These are phyloP conservation scores for Digitaria exilis DNA, from an alignment of 202 grass and related monocot genomes.

Conservation along the genomic window DNA sequence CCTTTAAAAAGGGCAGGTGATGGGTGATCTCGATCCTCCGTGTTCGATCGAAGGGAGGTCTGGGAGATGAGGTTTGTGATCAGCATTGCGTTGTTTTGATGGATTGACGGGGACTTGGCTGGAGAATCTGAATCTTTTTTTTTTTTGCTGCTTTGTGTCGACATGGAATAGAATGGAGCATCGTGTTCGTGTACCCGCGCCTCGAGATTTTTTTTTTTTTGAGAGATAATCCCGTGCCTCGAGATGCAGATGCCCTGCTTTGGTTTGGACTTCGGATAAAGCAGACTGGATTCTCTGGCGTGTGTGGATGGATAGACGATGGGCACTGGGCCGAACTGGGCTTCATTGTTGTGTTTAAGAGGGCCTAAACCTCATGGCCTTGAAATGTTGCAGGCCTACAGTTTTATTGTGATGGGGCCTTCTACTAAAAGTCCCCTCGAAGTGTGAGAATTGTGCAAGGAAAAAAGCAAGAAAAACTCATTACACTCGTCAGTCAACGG, in stretches of 20 bases:
- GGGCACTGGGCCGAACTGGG: neutral
- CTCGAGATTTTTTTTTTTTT: too few relatives aligned
- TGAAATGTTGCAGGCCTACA: neutral
- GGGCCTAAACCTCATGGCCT: neutral
- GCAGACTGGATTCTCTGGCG: slow-evolving; percentile 29
- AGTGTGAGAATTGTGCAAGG: neutral
- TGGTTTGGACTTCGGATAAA: neutral
- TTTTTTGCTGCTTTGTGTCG: slow-evolving; percentile 52
- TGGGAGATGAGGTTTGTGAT: neutral
- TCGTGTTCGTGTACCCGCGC: slow-evolving; percentile 52
- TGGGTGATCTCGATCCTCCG: neutral
- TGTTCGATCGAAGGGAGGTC: neutral
- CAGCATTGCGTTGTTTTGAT: neutral
- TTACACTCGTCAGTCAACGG: neutral
- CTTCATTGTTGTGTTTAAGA: neutral
- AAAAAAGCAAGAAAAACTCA: neutral
- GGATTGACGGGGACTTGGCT: neutral
- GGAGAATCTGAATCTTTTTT: slow-evolving; percentile 34
- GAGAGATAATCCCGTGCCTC: too few relatives aligned
- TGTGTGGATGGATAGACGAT: neutral
- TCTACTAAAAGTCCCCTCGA: too few relatives aligned
- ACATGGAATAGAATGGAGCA: slow-evolving; percentile 59
- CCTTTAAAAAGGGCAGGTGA: slow-evolving; percentile 33
- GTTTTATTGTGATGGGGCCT: neutral
- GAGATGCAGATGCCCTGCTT: slow-evolving; percentile 23